Percentiles rank a stretch among this genome's conserved stretches.
phyloP scores from a whole-genome alignment of 805 yeast genomes.

The Saccharomyces mikatae region DNA sequence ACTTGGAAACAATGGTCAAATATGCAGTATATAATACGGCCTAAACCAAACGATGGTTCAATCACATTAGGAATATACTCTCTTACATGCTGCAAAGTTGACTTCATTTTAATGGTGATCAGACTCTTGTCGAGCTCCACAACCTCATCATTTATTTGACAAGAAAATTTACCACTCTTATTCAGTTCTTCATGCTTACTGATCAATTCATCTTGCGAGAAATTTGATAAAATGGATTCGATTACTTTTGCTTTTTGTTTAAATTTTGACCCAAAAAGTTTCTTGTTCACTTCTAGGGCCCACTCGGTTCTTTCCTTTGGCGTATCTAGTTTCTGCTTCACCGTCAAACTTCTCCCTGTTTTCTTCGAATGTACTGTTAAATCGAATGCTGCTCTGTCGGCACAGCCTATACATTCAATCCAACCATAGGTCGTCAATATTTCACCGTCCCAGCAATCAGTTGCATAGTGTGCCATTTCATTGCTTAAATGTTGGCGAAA shows the following conservation, averaged over 20 bases:
- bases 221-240: slow-evolving; percentile 64
- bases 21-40: slow-evolving; percentile 87
- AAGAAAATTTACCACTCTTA: slow-evolving; percentile 52
- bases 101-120: slow-evolving; percentile 67
- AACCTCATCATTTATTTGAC: slow-evolving; percentile 54
- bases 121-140: slow-evolving; percentile 69
- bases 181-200: slow-evolving; percentile 61
- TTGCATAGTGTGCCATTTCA: slow-evolving; percentile 99
- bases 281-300: slow-evolving; percentile 84
- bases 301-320: slow-evolving; percentile 76
- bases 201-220: slow-evolving; percentile 82
- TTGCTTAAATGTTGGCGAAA: slow-evolving; percentile 98
- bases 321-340: slow-evolving; percentile 78
- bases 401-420: slow-evolving; percentile 99
- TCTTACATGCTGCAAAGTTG: slow-evolving; percentile 81
- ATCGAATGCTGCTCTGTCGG: slow-evolving; percentile 98
- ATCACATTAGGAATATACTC: slow-evolving; percentile 95
- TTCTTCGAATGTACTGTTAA: slow-evolving; percentile 89
- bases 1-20: slow-evolving; percentile 95
- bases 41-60: slow-evolving; percentile 98
- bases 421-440: slow-evolving; percentile 93
- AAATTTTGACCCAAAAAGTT: slow-evolving; percentile 95
- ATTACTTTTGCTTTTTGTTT: slow-evolving; percentile 94
- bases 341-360: slow-evolving; percentile 91
- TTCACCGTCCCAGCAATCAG: slow-evolving; percentile 99